Evolutionary conservation across 1,284 basidiomycete genomes (phyloP), one percentile per base, ranked within the genome.

Genomic region (Marasmius fiardii): DNA sequence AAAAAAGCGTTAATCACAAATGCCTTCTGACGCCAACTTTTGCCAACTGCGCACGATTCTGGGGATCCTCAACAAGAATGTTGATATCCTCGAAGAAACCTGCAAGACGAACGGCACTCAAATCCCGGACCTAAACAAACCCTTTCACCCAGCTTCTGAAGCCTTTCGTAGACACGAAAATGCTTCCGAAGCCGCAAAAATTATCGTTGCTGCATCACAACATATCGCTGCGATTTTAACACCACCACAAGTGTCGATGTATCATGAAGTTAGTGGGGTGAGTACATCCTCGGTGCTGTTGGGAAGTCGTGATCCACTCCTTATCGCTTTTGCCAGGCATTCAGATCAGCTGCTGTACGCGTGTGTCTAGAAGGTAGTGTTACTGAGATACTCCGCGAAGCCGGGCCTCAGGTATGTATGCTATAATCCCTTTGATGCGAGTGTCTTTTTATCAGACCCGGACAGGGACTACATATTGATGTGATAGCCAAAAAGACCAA

Each of bases 151-250:
- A 11, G 53, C 65, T 1, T 65, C 67, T 1, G 71, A 71, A 58
- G 67, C 65, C 2, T 69, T 70, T 43, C 64, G 68, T 39, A 31
- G 11, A 1, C 59, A 66, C 28, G 65, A 68, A 2, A 63, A 44
- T 14, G 67, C 69, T 1, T 60, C 64, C 3, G 66, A 71, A 26
- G 69, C 71, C 2, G 67, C 69, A 1, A 67, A 61, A 41, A 56
- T 71, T 7, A 67, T 74, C 43, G 62, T 65, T 18, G 69, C 74
- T 2, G 74, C 75, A 1, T 70, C 73, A 0, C 58, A 65, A 4
- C 75, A 77, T 56, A 65, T 77, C 3, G 68, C 66, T 14, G 69
- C 69, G 12, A 67, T 71, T 14, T 59, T 74, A 2, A 57, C 65
- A 4, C 65, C 68, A 16, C 71, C 74, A 0, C 65, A 64, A 1